Evolutionary conservation across 164 flowering plant genomes (phyloP).

Genomic region (Aristolochia californica): DNA sequence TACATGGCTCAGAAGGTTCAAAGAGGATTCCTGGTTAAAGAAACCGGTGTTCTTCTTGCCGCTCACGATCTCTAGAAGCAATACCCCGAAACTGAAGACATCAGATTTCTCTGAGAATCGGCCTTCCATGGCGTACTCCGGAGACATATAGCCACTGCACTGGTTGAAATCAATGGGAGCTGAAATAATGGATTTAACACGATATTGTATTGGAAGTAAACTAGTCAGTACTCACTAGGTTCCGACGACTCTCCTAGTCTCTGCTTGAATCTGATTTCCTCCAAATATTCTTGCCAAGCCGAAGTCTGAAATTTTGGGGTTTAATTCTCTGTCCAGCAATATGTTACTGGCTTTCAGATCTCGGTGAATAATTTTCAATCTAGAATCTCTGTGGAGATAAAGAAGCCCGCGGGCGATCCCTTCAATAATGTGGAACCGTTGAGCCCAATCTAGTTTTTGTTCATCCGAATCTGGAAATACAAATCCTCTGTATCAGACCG

Average conservation of each 20-base stretch:
- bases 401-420: slow-evolving; percentile 47
- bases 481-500: no score
- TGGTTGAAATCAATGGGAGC: no score
- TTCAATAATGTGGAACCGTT: slow-evolving; percentile 12
- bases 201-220: no score
- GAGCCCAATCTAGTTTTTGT: no score
- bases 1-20: slow-evolving; percentile 8
- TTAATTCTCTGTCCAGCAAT: slow-evolving; percentile 35
- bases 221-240: slow-evolving; percentile 1
- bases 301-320: slow-evolving; percentile 45
- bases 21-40: background rate
- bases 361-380: slow-evolving; percentile 36
- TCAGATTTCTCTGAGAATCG: slow-evolving; percentile 8
- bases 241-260: no score
- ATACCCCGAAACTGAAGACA: slow-evolving; percentile 37
- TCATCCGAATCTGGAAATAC: no score
- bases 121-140: background rate
- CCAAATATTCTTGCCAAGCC: slow-evolving; percentile 38
- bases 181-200: no score
- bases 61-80: slow-evolving; percentile 36
- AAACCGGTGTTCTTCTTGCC: slow-evolving; percentile 25
- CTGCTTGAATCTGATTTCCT: slow-evolving; percentile 7
- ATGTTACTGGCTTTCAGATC: slow-evolving; percentile 53
- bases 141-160: no score
- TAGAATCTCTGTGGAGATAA: slow-evolving; percentile 54